These are phyloP conservation scores for Phlyctochytrium bullatum DNA, from an alignment of 192 early-diverging fungal genomes.

Conservation along the genomic window DNA sequence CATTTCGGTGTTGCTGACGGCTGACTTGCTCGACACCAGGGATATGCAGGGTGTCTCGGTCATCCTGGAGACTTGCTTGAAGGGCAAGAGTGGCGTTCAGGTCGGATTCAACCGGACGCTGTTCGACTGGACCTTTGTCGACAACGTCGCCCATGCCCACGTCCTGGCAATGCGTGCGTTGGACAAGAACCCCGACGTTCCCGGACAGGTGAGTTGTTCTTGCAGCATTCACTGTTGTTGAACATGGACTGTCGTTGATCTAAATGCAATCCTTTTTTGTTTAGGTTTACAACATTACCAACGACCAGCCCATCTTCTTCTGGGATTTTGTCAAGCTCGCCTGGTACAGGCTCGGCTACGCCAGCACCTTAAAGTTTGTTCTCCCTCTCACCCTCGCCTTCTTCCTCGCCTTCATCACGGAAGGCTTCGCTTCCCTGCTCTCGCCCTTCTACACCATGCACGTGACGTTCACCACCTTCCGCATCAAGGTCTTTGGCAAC, in stretches of 20 bases:
- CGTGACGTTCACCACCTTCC: conserved; percentile 71
- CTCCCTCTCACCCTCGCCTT: conserved; percentile 44
- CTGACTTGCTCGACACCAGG: conserved; percentile 9
- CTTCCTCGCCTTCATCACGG: conserved; percentile 64
- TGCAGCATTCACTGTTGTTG: neutral
- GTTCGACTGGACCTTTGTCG: conserved; percentile 93
- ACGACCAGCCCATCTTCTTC: conserved; percentile 83
- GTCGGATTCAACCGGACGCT: conserved; percentile 80
- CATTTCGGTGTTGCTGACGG: no score
- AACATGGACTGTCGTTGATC: neutral
- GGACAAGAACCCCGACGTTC: conserved; percentile 40
- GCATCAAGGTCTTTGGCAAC: conserved; percentile 73
- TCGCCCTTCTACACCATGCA: conserved; percentile 59
- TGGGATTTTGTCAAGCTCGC: conserved; percentile 80
- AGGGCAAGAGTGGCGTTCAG: conserved; percentile 57
- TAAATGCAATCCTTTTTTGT: neutral
- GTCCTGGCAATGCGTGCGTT: conserved; percentile 79
- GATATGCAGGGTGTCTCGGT: conserved; percentile 40
- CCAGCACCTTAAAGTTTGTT: conserved; percentile 21
- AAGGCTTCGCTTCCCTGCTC: conserved; percentile 58
- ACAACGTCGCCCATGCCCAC: conserved; percentile 82
- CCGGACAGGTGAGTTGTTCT: conserved; percentile 30
- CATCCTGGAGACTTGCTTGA: conserved; percentile 32
- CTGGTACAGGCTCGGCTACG: conserved; percentile 31
- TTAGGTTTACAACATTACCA: conserved; percentile 87